Percentiles rank a stretch among this genome's conserved stretches.
Evolutionary conservation across 257 asterid species (phyloP).

Genomic region (Knoxia roxburghii): DNA sequence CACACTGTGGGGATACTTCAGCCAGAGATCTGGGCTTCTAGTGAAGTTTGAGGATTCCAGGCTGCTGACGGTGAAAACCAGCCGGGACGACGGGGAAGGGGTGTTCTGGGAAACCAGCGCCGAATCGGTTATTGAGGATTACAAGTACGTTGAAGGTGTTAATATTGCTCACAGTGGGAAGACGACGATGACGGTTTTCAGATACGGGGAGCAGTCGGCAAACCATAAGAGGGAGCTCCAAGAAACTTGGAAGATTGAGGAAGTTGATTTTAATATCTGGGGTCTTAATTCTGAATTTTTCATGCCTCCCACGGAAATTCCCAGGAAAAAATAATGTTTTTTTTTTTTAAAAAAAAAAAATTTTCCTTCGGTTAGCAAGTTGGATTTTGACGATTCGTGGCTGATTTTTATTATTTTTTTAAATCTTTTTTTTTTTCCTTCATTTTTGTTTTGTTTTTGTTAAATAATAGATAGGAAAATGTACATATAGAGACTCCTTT

Average conservation of each 20-base stretch:
- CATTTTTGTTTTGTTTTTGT: no score
- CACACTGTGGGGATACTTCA: constrained; percentile 89
- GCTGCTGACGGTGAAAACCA: constrained; percentile 66
- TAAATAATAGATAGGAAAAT: neutral
- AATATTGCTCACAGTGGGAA: constrained; percentile 78
- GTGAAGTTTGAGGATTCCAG: constrained; percentile 83
- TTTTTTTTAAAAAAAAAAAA: neutral
- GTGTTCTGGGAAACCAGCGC: constrained; percentile 95
- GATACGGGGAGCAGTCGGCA: constrained; percentile 87
- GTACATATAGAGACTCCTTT: neutral
- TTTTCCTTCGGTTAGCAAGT: no score
- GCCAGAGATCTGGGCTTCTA: constrained; percentile 89
- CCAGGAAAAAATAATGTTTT: constrained; percentile 16
- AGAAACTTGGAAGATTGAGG: constrained; percentile 81
- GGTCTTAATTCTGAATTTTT: constrained; percentile 66
- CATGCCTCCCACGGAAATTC: constrained; percentile 68
- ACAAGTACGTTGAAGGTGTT: constrained; percentile 76
- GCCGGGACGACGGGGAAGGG: constrained; percentile 71
- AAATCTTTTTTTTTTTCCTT: no score
- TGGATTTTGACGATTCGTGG: no score
- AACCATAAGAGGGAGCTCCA: constrained; percentile 82
- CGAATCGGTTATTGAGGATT: constrained; percentile 73
- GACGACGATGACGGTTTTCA: constrained; percentile 64
- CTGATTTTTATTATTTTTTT: no score
- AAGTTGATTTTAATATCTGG: constrained; percentile 66